Conservation (phyloP, 495 filamentous ascomycete genomes). For the Articulospora tetracladia region DNA sequence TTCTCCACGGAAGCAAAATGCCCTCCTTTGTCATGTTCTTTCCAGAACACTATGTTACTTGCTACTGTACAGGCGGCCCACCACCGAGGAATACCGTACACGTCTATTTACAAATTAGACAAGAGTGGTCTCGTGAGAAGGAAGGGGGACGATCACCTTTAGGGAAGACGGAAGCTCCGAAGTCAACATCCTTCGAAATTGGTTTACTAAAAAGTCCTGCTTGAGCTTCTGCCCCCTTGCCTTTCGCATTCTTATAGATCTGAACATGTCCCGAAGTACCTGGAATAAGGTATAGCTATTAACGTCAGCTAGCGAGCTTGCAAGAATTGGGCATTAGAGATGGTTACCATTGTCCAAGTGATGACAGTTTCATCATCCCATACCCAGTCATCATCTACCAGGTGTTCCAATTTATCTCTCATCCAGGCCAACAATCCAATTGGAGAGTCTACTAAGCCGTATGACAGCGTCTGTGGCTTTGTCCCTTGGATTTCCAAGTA, state of each 20-base stretch:
- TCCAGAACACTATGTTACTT: constrained; percentile 53
- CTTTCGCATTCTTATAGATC: constrained; percentile 21
- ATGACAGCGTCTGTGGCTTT: constrained; percentile 61
- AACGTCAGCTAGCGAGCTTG: background rate
- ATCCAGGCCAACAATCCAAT: constrained; percentile 63
- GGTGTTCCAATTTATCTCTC: constrained; percentile 59
- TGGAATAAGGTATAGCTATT: constrained; percentile 15
- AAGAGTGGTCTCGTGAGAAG: background rate
- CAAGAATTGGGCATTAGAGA: background rate
- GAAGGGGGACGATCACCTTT: background rate
- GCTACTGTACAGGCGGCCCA: constrained; percentile 14
- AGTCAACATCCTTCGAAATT: constrained; percentile 9
- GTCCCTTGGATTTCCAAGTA: constrained; percentile 34
- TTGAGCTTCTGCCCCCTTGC: background rate
- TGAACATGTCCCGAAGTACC: constrained; percentile 12
- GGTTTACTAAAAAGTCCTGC: background rate
- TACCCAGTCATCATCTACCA: constrained; percentile 57
- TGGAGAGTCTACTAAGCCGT: constrained; percentile 54
- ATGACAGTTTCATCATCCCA: constrained; percentile 65
- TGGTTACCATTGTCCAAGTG: constrained; percentile 49
- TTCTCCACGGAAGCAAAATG: constrained; percentile 61
- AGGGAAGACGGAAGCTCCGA: constrained; percentile 20
- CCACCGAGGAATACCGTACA: constrained; percentile 12
- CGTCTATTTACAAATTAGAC: constrained; percentile 9
- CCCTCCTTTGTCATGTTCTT: constrained; percentile 48